phyloP scores from a whole-genome alignment of 1,284 basidiomycete genomes.

The Tilletia horrida region DNA sequence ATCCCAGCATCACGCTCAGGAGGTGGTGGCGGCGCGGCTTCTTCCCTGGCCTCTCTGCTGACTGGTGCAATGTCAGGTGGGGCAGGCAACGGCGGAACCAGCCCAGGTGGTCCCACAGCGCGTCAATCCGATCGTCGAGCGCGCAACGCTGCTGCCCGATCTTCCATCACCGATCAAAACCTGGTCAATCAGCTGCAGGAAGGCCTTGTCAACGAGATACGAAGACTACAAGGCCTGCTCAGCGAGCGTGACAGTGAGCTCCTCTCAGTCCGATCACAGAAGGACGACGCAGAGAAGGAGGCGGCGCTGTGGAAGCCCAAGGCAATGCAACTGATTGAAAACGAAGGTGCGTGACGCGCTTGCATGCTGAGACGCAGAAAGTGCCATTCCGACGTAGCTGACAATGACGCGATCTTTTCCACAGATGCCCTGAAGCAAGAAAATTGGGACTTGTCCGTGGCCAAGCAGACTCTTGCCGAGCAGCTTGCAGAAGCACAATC shows the following conservation, averaged over 20 bases:
- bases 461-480: constrained; percentile 77
- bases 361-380: background rate
- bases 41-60: constrained; percentile 33
- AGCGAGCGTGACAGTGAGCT: constrained; percentile 42
- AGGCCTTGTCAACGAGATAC: constrained; percentile 42
- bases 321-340: constrained; percentile 42
- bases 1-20: constrained; percentile 18
- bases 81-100: constrained; percentile 24
- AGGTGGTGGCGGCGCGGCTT: constrained; percentile 25
- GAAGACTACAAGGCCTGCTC: constrained; percentile 40
- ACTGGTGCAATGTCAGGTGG: constrained; percentile 32
- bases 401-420: background rate
- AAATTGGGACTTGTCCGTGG: constrained; percentile 96
- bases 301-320: constrained; percentile 44
- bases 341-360: constrained; percentile 25
- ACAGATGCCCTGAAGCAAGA: constrained; percentile 82
- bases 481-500: constrained; percentile 69
- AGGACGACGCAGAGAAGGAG: constrained; percentile 42
- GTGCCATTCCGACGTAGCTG: too few relatives aligned
- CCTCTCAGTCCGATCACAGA: constrained; percentile 30
- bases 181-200: constrained; percentile 47
- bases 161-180: constrained; percentile 36
- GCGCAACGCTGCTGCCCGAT: constrained; percentile 42
- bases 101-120: constrained; percentile 27
- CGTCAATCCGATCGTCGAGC: constrained; percentile 38